These are phyloP conservation scores for Amanita inopinata DNA, from an alignment of 768 basidiomycete genomes.

Conservation along the genomic window DNA sequence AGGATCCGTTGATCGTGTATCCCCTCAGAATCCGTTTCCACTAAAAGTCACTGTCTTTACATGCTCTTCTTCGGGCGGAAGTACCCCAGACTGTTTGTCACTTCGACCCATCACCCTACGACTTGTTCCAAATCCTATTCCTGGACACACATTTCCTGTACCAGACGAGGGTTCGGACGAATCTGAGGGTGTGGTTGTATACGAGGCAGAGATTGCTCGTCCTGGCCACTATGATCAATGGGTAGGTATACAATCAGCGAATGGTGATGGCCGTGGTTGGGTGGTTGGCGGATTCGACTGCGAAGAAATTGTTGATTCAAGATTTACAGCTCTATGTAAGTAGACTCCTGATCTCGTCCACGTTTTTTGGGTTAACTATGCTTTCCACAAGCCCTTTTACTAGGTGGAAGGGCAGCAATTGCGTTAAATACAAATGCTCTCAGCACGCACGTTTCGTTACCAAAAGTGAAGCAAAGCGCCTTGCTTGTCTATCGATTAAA, in stretches of 20 bases:
- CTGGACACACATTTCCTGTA: slow-evolving; percentile 47
- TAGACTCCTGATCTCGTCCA: slow-evolving; percentile 10
- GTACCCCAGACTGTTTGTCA: slow-evolving; percentile 23
- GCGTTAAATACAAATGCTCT: slow-evolving; percentile 20
- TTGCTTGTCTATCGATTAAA: slow-evolving; percentile 50
- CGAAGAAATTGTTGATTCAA: slow-evolving; percentile 20
- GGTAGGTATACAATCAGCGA: slow-evolving; percentile 45
- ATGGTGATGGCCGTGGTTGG: slow-evolving; percentile 50
- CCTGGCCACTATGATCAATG: slow-evolving; percentile 18
- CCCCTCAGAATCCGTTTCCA: slow-evolving; percentile 36
- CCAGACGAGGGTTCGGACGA: slow-evolving; percentile 65
- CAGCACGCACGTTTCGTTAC: slow-evolving; percentile 37
- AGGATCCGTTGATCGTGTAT: slow-evolving; percentile 41
- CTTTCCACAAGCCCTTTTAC: slow-evolving; percentile 2
- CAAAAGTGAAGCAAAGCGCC: slow-evolving; percentile 46
- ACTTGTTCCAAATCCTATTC: slow-evolving; percentile 53
- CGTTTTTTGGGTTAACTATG: slow-evolving; percentile 3
- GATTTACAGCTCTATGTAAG: slow-evolving; percentile 37
- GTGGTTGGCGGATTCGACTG: slow-evolving; percentile 44
- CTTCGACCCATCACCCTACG: slow-evolving; percentile 40
- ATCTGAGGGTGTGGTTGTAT: slow-evolving; percentile 63
- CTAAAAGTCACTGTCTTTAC: slow-evolving; percentile 37
- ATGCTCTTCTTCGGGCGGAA: slow-evolving; percentile 27
- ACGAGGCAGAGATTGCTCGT: slow-evolving; percentile 36
- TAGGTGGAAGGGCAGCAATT: not conserved